Evolutionary conservation across 1,284 basidiomycete species (phyloP).

Genomic region (Earliella scabrosa): DNA sequence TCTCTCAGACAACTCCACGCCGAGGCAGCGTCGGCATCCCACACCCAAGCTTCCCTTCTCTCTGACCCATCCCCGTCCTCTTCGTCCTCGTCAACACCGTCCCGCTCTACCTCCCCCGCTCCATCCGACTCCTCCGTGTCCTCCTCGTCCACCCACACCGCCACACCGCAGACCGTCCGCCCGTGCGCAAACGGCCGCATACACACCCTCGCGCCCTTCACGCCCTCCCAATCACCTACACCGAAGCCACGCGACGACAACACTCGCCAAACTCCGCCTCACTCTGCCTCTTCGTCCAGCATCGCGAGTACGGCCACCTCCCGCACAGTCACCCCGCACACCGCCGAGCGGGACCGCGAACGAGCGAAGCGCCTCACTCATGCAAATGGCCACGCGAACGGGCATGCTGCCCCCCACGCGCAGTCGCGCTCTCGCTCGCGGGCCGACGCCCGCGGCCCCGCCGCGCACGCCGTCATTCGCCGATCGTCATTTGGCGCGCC

Average conservation of each 20-base stretch:
- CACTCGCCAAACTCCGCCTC: neutral
- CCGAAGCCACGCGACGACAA: slow-evolving; percentile 7
- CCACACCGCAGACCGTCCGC: slow-evolving; percentile 35
- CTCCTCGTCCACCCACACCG: slow-evolving; percentile 36
- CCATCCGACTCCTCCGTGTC: slow-evolving; percentile 43
- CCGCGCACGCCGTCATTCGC: slow-evolving; percentile 16
- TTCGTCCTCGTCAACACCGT: slow-evolving; percentile 19
- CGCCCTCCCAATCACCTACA: slow-evolving; percentile 23
- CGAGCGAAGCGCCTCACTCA: slow-evolving; percentile 4
- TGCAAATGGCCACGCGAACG: slow-evolving; percentile 4
- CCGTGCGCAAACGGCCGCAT: slow-evolving; percentile 19
- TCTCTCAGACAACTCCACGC: slow-evolving; percentile 27
- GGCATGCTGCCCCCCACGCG: neutral
- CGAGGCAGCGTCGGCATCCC: slow-evolving; percentile 21
- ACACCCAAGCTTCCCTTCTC: slow-evolving; percentile 31
- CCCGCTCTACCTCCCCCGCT: slow-evolving; percentile 47
- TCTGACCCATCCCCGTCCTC: slow-evolving; percentile 25
- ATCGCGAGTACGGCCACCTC: slow-evolving; percentile 34
- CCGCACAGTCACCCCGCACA: slow-evolving; percentile 31
- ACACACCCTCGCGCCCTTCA: slow-evolving; percentile 19
- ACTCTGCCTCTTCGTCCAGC: slow-evolving; percentile 32
- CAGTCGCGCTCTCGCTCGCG: slow-evolving; percentile 13
- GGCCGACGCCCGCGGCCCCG: slow-evolving; percentile 5
- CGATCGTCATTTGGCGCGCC: slow-evolving; percentile 21
- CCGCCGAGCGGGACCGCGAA: slow-evolving; percentile 15